These are phyloP conservation scores for Flammula alnicola DNA, from an alignment of 1,284 basidiomycete genomes.

Conservation along the genomic window DNA sequence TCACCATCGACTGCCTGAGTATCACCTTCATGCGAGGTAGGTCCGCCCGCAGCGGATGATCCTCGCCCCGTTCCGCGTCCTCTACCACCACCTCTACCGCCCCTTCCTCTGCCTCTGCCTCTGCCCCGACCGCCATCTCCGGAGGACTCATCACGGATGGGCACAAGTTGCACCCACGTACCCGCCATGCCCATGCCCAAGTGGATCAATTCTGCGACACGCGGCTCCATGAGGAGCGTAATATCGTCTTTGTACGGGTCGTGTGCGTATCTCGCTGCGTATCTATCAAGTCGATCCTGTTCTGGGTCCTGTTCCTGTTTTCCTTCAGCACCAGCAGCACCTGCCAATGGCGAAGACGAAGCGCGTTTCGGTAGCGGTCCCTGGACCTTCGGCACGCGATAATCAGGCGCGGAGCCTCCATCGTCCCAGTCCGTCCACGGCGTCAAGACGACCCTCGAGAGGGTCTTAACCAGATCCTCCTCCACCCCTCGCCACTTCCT, in stretches of 20 bases:
- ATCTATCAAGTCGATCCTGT: not conserved
- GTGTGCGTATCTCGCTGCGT: slow-evolving; percentile 35
- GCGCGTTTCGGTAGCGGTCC: too few relatives aligned
- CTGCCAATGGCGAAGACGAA: too few relatives aligned
- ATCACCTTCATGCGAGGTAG: too few relatives aligned
- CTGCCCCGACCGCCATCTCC: slow-evolving; percentile 13
- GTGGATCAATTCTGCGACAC: slow-evolving; percentile 45
- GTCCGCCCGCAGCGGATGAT: slow-evolving; percentile 15
- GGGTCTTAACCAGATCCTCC: slow-evolving; percentile 18
- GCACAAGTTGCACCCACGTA: slow-evolving; percentile 65
- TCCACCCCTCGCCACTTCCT: slow-evolving; percentile 20
- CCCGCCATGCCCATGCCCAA: slow-evolving; percentile 61
- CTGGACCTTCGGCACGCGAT: slow-evolving; percentile 8
- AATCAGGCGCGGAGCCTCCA: slow-evolving; percentile 18
- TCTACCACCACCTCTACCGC: slow-evolving; percentile 16
- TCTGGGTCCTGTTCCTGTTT: not conserved
- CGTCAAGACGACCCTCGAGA: slow-evolving; percentile 24
- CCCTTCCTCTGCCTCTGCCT: slow-evolving; percentile 17
- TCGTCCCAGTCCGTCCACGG: slow-evolving; percentile 27
- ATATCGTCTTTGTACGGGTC: slow-evolving; percentile 58
- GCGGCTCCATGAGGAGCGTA: slow-evolving; percentile 54
- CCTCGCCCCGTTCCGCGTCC: slow-evolving; percentile 20
- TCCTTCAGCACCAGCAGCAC: too few relatives aligned
- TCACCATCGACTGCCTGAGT: not conserved
- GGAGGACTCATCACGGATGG: slow-evolving; percentile 5